Evolutionary conservation across 176 grass and related monocot species (phyloP), one percentile per base, ranked within the genome.

Genomic region (Musa itinerans): DNA sequence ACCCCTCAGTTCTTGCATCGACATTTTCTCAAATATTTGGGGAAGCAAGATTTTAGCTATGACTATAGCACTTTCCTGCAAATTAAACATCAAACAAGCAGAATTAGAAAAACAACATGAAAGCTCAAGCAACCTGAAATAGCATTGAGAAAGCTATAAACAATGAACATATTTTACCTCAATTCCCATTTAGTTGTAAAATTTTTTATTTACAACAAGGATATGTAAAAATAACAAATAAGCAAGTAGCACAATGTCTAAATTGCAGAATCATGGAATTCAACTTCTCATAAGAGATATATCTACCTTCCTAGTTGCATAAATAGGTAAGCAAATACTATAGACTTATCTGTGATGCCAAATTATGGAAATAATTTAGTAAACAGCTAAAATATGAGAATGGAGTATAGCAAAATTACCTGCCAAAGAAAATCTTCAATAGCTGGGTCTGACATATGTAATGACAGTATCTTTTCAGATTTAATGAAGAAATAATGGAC

Each of bases 401-500:
- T 48, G 12, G 17, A 69, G 23, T 29, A 57, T 27, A 75, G 9
- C 1, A 74, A 69, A 26, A 17, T 25, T 88, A 97, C 94, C 94
- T 93, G 90, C 94, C 94, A 98, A 79, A 98, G 78, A 77, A 98
- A 98, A 65, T 78, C 78, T 71, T 98, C 94, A 77, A 98, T 66
- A 11, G 76, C 83, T 48, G 90, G 65, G 68, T 85, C 88, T 54
- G 90, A 93, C 29, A 76, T 77, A 68, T 73, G 68, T 64, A 98
- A 59, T 76, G 81, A 82, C 51, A 84, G 82, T 65, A 93, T 93
- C 72, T 98, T 98, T 72, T 98, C 90, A 75, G 90, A 72, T 78
- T 91, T 86, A 9, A 98, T 81, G 61, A 98, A 98, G 90, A 98
- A 98, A 80, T 90, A 93, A n/a, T 93, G 84, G 65, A 87, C 88